Percentiles rank a stretch among this genome's conserved stretches.
Conservation (phyloP, 495 filamentous ascomycete species). For the Podospora appendiculata region DNA sequence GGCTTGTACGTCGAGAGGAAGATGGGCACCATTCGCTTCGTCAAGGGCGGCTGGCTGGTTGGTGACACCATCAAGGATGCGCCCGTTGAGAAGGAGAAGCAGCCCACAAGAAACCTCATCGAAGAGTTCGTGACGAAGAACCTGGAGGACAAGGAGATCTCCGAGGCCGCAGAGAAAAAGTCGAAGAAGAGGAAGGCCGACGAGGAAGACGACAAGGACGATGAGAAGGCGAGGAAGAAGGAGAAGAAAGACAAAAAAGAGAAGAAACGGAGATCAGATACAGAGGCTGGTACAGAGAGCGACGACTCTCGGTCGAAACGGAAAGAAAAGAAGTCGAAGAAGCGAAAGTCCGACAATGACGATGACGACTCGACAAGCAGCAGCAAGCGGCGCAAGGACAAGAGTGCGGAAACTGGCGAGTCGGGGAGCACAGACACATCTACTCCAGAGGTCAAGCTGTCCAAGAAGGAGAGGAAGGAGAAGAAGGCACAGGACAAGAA, state of each 20-base stretch:
- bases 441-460: slow-evolving; percentile 20
- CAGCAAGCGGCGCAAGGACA: too few relatives aligned
- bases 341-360: slow-evolving; percentile 18
- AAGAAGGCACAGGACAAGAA: not conserved
- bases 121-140: not conserved
- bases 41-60: slow-evolving; percentile 69
- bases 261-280: slow-evolving; percentile 32
- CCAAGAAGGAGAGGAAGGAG: slow-evolving; percentile 31
- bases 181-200: slow-evolving; percentile 38
- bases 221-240: slow-evolving; percentile 23
- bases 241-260: slow-evolving; percentile 28
- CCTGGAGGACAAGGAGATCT: slow-evolving; percentile 12
- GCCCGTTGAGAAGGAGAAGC: not conserved
- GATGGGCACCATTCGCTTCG: slow-evolving; percentile 69
- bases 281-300: slow-evolving; percentile 18
- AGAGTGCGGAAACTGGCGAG: too few relatives aligned
- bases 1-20: slow-evolving; percentile 60
- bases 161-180: slow-evolving; percentile 25
- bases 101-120: not conserved
- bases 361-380: slow-evolving; percentile 2
- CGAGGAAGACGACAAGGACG: slow-evolving; percentile 16
- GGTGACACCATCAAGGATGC: slow-evolving; percentile 43
- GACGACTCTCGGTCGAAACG: slow-evolving; percentile 20
- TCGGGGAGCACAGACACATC: slow-evolving; percentile 4
- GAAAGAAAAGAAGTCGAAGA: slow-evolving; percentile 34